Evolutionary conservation across 2,329 filamentous ascomycete species (phyloP).

Genomic region (Neurospora sp.): DNA sequence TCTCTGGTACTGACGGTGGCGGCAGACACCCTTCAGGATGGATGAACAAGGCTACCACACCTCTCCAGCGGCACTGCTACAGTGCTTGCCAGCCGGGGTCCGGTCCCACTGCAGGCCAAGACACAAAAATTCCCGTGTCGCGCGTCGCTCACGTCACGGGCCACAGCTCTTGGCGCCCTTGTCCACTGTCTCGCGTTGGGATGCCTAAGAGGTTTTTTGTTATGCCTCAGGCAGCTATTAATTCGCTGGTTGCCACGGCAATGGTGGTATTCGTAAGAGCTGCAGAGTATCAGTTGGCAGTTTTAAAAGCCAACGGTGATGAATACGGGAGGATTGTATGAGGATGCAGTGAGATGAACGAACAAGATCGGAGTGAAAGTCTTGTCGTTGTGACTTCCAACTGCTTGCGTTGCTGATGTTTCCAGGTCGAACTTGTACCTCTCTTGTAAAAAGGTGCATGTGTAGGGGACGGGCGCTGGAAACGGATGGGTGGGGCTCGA

Average conservation of each 20-base stretch:
- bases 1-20: constrained; percentile 8
- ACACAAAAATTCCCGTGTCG: constrained; percentile 16
- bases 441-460: background rate
- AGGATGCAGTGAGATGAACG: too few relatives aligned
- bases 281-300: background rate
- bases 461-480: too few relatives aligned
- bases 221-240: constrained; percentile 10
- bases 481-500: background rate
- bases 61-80: background rate
- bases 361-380: background rate
- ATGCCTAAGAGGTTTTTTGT: constrained; percentile 13
- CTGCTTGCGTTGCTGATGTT: background rate
- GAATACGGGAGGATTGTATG: background rate
- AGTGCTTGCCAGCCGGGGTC: background rate
- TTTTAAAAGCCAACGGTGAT: background rate
- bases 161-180: constrained; percentile 10
- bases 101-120: constrained; percentile 3
- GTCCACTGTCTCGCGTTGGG: constrained; percentile 4
- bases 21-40: constrained; percentile 1
- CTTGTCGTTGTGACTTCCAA: background rate
- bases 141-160: constrained; percentile 16
- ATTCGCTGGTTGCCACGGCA: background rate
- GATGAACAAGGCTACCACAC: constrained; percentile 10
- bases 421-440: background rate
- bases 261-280: background rate